These are phyloP conservation scores for Phytopythium delawarense DNA, from an alignment of 352 stramenopile genomes.

Conservation along the genomic window DNA sequence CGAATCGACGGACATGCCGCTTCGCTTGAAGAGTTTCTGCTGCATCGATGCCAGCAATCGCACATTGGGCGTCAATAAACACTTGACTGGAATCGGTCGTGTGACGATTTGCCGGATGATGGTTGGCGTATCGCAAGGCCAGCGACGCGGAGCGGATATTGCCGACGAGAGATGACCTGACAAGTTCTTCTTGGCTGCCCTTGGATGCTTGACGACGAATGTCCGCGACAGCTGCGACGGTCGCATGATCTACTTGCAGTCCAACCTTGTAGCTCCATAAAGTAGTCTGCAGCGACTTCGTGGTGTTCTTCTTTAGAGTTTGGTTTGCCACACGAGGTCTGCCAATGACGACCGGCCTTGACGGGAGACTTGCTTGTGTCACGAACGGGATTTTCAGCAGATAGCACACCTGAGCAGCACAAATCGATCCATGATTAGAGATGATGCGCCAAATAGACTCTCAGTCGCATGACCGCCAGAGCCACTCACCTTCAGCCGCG, in stretches of 20 bases:
- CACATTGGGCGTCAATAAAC: conserved; percentile 43
- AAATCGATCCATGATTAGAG: conserved; percentile 5
- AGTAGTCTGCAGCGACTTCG: neutral
- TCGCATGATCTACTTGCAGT: neutral
- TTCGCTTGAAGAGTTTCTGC: conserved; percentile 24
- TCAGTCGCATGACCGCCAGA: neutral
- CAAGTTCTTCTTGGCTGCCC: neutral
- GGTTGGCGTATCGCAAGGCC: conserved; percentile 23
- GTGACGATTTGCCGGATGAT: conserved; percentile 28
- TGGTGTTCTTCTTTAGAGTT: neutral
- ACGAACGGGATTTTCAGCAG: conserved; percentile 30
- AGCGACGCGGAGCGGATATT: neutral
- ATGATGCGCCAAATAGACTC: conserved; percentile 4
- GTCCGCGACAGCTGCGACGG: neutral
- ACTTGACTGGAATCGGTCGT: neutral
- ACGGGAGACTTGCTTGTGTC: neutral
- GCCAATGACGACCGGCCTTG: neutral
- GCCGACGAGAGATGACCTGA: neutral
- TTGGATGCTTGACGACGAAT: neutral
- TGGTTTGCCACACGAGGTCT: too few relatives aligned
- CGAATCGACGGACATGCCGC: conserved; percentile 21
- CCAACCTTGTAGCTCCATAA: conserved; percentile 7
- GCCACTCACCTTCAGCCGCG: conserved; percentile 26
- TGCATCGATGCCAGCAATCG: conserved; percentile 25
- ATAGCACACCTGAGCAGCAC: conserved; percentile 29